Evolutionary conservation across 345 rosid species (phyloP).

Genomic region (Mangifera indica): DNA sequence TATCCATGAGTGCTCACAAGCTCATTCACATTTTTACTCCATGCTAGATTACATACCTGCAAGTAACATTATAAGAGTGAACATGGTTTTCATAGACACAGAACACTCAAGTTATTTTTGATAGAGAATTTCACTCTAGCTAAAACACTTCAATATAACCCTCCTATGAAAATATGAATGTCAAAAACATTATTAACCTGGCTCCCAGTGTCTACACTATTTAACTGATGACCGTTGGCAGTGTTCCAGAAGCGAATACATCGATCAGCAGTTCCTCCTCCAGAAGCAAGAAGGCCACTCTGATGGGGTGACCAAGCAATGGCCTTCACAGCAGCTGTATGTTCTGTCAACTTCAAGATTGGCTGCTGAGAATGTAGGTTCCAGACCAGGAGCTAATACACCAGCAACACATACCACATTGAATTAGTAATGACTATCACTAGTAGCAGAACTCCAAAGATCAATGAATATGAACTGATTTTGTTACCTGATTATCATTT

Average conservation of each 20-base stretch:
- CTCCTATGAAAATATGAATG: too few species aligned
- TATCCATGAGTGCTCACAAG: conserved; percentile 95
- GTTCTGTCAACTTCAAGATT: conserved; percentile 68
- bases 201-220: conserved; percentile 91
- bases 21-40: conserved; percentile 99
- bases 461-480: neutral
- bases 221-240: conserved; percentile 76
- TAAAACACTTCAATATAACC: too few species aligned
- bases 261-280: conserved; percentile 97
- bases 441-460: neutral
- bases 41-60: conserved; percentile 89
- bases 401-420: neutral
- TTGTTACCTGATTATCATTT: conserved; percentile 86
- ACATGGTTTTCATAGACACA: neutral
- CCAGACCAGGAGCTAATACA: conserved; percentile 83
- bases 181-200: conserved; percentile 42
- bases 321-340: conserved; percentile 98
- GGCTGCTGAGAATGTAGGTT: conserved; percentile 93
- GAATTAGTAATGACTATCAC: neutral
- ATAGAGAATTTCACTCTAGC: neutral
- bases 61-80: neutral
- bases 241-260: conserved; percentile 98
- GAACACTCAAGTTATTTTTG: neutral
- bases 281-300: conserved; percentile 89
- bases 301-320: conserved; percentile 99